Evolutionary conservation across 495 filamentous ascomycete species (phyloP), one percentile per base, ranked within the genome.

Genomic region (Aspergillus sparsus): DNA sequence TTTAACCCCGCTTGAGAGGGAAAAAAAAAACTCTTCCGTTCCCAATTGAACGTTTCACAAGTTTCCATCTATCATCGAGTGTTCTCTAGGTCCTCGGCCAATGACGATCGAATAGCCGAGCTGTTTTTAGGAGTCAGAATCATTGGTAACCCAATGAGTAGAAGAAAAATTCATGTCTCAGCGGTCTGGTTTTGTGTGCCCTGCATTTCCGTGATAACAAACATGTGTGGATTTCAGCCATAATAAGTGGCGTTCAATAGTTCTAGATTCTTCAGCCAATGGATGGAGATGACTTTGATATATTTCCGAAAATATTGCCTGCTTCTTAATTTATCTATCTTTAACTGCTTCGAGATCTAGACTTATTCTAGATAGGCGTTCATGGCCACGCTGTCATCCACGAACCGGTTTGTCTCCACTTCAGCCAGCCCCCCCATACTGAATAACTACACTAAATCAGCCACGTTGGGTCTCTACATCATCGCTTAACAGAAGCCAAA

Each of bases 401-500:
- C 6, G 34, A 45, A 5, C 44, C 18, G 44, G n/a, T 21, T 6
- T 47, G n/a, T 21, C 15, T 47, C 44, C 44, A 47, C 32, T 10
- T 51, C 49, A 51, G 21, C 10, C 21, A 11, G 27, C 49, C 49
- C 33, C 47, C 7, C 21, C 31, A 7, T 18, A 47, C 44, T 32
- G 44, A 27, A 27, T 39, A 55, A 36, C 53, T 39, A 45, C 37
- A 37, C 53, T 42, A 5, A 13, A 4, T 34, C n/a, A 15, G 35
- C 18, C n/a, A 35, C 16, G 41, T 18, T 21, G 35, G 11, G 15
- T 16, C 52, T 15, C 33, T 8, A 12, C 16, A 21, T 27, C 32
- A 55, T 13, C 52, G 13, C 36, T 44, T 46, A 33, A 27, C 41
- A 21, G 21, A 55, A 21, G n/a, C 54, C 41, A 47, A 16, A 47